Evolutionary conservation across 805 yeast species (phyloP), one percentile per base, ranked within the genome.

Genomic region (Ogataea pignaliae): DNA sequence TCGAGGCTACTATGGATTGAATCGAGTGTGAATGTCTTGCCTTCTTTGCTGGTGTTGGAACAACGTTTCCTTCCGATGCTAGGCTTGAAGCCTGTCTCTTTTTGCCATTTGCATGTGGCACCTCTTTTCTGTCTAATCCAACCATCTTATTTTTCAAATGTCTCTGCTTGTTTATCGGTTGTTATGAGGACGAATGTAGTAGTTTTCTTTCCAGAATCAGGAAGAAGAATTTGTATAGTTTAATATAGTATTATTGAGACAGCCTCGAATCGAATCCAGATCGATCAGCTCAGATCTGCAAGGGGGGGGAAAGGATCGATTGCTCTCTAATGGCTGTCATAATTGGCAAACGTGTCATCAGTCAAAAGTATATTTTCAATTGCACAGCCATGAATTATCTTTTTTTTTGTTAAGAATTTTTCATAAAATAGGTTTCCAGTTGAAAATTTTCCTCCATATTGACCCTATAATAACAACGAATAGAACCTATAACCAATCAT

Each of bases 1-100:
- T 68, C 39, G 78, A 75, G 2, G 79, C 76, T 48, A 75, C 73
- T 36, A 76, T 60, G 1, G 78, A 63, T 39, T 69, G 68, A 3
- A 78, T 71, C 0, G 64, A 69, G 51, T 54, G 65, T 21, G 52
- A 57, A 55, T 50, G 59, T 57, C 49, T 64, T 46, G 62, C 70
- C 64, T 53, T 63, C 59, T 50, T 64, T 51, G 47, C 61, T n/a
- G 59, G 51, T 6, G 53, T 37, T 28, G 62, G 62, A 14, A 38
- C 50, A 14, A 39, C 51, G 26, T 52, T 48, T 1, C 52, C 57
- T 16, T 53, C 59, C 1, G 59, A 51, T 11, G 45, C 42, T 12
- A 52, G 30, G 2, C 47, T 37, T 2, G 36, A 32, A 18, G 59
- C 50, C 14, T 41, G 45, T 36, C 60, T 48, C 32, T 52, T 57